These are phyloP conservation scores for Hirsutella minnesotensis DNA, from an alignment of 2,329 filamentous ascomycete genomes.

Conservation along the genomic window DNA sequence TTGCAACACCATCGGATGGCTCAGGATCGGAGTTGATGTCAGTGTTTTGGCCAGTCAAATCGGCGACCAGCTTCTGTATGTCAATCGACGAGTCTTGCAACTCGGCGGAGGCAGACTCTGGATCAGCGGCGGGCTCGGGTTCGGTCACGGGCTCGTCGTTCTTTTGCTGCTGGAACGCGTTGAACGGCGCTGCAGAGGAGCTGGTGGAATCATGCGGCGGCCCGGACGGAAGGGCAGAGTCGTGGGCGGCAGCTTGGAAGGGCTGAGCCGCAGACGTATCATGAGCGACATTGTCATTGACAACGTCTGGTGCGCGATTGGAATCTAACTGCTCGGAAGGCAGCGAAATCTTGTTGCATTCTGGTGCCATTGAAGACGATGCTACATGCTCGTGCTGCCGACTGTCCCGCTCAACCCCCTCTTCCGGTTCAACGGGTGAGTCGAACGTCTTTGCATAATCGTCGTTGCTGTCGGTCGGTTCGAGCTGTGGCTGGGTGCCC, in stretches of 20 bases:
- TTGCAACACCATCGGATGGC: conserved; percentile 10
- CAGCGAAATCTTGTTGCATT: conserved; percentile 30
- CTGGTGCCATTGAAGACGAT: conserved; percentile 17
- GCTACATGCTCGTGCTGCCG: conserved; percentile 27
- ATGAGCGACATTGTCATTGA: conserved; percentile 17
- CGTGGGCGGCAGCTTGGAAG: conserved; percentile 3
- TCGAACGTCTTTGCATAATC: conserved; percentile 41
- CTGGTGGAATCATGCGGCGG: conserved; percentile 12
- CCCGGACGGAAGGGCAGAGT: conserved; percentile 13
- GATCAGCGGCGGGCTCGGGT: conserved; percentile 15
- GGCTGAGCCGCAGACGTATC: conserved; percentile 16
- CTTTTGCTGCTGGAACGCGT: conserved; percentile 10
- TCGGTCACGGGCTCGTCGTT: conserved; percentile 9
- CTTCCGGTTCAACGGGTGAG: conserved; percentile 28
- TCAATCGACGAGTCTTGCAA: conserved; percentile 21
- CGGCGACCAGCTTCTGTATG: conserved; percentile 28
- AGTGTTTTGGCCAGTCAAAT: conserved; percentile 24
- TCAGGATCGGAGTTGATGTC: conserved; percentile 18
- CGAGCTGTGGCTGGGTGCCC: conserved; percentile 15
- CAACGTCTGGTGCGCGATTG: conserved; percentile 17
- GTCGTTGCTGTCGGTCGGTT: conserved; percentile 26
- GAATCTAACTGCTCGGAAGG: conserved; percentile 24
- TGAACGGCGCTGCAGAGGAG: conserved; percentile 5
- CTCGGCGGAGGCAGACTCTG: conserved; percentile 15
- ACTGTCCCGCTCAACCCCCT: conserved; percentile 22